These are phyloP conservation scores for Trypanosoma theileri DNA, from an alignment of 208 protist genomes.

Conservation along the genomic window DNA sequence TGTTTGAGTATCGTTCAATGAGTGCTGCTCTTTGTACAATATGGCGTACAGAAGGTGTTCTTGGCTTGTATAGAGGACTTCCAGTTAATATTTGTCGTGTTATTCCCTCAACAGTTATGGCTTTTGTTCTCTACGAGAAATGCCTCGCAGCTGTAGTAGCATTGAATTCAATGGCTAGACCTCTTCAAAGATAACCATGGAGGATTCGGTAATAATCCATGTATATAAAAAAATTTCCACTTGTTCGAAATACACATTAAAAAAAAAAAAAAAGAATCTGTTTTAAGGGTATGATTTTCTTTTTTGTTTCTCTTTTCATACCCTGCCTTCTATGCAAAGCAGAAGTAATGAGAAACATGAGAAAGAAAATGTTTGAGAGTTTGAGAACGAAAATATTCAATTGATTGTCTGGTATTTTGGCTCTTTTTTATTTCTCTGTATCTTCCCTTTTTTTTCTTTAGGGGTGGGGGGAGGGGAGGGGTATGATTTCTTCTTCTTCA, in stretches of 20 bases:
- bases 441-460: conserved; percentile 24
- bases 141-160: conserved; percentile 32
- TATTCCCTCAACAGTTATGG: conserved; percentile 73
- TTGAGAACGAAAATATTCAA: not conserved
- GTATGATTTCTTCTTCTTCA: not conserved
- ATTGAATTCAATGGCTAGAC: not conserved
- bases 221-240: not conserved
- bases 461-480: not conserved
- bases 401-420: not conserved
- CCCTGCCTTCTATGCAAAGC: not conserved
- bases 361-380: not conserved
- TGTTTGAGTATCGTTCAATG: conserved; percentile 59
- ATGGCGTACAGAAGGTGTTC: conserved; percentile 69
- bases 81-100: conserved; percentile 79
- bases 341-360: not conserved
- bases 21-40: conserved; percentile 52
- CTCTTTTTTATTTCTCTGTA: conserved; percentile 1
- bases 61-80: conserved; percentile 77
- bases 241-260: too few relatives aligned
- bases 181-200: not conserved
- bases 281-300: not conserved
- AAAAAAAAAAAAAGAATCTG: too few relatives aligned
- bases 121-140: conserved; percentile 86
- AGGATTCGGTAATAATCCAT: not conserved
- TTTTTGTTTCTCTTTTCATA: not conserved